Base-by-base conservation (phyloP, 352 stramenopile genomes). In the Globisporangium yorkense region DNA sequence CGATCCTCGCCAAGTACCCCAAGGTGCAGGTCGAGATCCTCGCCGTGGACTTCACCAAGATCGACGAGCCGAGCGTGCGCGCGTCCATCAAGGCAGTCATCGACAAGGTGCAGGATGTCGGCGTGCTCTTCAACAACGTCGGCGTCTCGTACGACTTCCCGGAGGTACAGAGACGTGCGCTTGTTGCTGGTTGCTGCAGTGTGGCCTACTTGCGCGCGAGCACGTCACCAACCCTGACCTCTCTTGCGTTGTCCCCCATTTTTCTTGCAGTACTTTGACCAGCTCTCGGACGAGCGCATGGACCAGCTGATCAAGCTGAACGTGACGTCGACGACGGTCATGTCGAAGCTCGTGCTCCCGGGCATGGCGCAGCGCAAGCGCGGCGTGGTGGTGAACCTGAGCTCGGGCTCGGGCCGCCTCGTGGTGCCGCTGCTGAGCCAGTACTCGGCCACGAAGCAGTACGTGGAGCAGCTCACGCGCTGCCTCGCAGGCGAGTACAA, bases 71-170 rank as follows among this genome's bases (percentile, higher is more conserved):
- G 40, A 71, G 57, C 54, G 87, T 88, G 61, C 84, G 74, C 56
- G 54, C 69, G 58, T 71, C 63, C 31, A 75, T 93, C 51, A 64
- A 74, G 51, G 69, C 66, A 51, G 70, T 78, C 41, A 64, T 91
- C 39, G 65, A 73, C 49, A 71, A 96, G 50, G 72, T 89, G 21
- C 70, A 97, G 61, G 96, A 99, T 59, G 69, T 99, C 33, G 97
- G 96, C 35, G 84, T 99, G 54, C 87, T 99, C 35, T 89, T 99
- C 63, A 99, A 99, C 84, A 99, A 99, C 76, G 97, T 99, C 24
- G 97, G 97, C 56, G 90, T 99, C 46, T 98, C 89, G 59, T 99
- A 99, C 80, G 91, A 97, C 54, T 99, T 98, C 73, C 96, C 97
- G 6, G 89, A 97, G 51, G 51, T 56, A 12, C 35, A 37, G 1